Conservation (phyloP, 441 rosid genomes). For the Adansonia rubrostipa region DNA sequence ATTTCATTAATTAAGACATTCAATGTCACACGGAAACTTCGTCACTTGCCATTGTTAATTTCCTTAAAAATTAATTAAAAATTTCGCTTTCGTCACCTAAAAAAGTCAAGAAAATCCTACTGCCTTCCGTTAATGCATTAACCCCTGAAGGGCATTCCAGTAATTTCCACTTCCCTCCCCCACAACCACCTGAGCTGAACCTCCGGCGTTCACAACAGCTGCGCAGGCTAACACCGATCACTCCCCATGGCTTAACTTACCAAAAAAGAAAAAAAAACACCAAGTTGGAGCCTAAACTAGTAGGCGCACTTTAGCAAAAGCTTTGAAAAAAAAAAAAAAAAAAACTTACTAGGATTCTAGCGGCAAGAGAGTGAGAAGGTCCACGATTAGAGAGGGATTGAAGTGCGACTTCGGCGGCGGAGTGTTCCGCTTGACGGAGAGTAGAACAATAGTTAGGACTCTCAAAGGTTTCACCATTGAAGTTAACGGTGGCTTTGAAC, state of each 20-base stretch:
- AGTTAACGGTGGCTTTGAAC: slow-evolving; percentile 91
- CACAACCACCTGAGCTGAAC: background rate
- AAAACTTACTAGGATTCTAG: slow-evolving; percentile 77
- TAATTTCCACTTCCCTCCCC: slow-evolving; percentile 17
- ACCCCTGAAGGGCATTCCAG: slow-evolving; percentile 31
- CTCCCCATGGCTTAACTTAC: slow-evolving; percentile 12
- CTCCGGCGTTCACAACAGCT: slow-evolving; percentile 26
- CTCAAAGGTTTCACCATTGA: slow-evolving; percentile 94
- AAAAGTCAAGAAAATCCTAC: slow-evolving; percentile 31
- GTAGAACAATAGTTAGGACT: slow-evolving; percentile 90
- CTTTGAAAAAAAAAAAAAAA: background rate
- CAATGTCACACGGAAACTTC: background rate
- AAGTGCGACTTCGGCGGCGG: slow-evolving; percentile 97
- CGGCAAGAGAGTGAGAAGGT: slow-evolving; percentile 93
- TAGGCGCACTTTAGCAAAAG: background rate
- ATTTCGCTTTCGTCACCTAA: slow-evolving; percentile 14
- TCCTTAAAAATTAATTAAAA: background rate
- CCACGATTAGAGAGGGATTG: slow-evolving; percentile 84
- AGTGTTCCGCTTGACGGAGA: slow-evolving; percentile 99
- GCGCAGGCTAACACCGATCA: background rate
- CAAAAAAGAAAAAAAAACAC: background rate
- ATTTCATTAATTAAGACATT: slow-evolving; percentile 5
- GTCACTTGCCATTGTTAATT: too few relatives aligned
- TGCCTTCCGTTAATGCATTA: background rate
- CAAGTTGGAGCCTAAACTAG: background rate